Conservation (phyloP, 2,329 filamentous ascomycete genomes). For the Cladorrhinum sp. region DNA sequence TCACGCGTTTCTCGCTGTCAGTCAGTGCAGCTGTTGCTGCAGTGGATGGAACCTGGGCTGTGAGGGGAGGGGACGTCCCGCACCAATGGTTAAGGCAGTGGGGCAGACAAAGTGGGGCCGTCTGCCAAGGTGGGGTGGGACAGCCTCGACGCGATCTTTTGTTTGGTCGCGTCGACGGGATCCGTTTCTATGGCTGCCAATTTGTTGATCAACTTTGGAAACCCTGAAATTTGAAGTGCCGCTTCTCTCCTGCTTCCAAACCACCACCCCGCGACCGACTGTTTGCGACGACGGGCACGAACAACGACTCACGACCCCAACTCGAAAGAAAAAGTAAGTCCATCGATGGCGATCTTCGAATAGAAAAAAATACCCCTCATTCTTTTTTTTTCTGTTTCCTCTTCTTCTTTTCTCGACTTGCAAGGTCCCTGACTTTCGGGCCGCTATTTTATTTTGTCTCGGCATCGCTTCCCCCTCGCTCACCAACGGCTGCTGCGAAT, state of each 20-base stretch:
- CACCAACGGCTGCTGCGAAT: background rate
- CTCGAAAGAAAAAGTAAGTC: constrained; percentile 13
- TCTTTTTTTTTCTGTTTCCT: constrained; percentile 11
- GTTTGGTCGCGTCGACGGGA: constrained; percentile 22
- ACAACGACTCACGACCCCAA: constrained; percentile 2
- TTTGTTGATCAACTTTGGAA: constrained; percentile 25
- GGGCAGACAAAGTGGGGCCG: background rate
- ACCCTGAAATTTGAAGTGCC: constrained; percentile 9
- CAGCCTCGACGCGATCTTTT: constrained; percentile 21
- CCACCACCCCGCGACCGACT: constrained; percentile 1
- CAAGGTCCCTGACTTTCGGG: background rate
- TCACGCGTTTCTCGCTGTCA: background rate
- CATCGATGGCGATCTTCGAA: constrained; percentile 15
- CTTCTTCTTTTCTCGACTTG: background rate
- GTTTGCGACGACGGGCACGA: background rate
- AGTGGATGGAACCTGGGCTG: background rate
- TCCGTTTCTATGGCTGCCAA: constrained; percentile 15
- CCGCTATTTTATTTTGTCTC: constrained; percentile 17
- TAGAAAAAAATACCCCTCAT: constrained; percentile 14
- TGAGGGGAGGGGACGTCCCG: background rate
- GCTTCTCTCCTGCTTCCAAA: background rate
- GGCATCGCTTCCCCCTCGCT: constrained; percentile 20
- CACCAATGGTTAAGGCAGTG: background rate
- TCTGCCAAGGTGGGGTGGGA: constrained; percentile 3
- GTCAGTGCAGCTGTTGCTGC: background rate